Conservation (phyloP, 2,329 filamentous ascomycete genomes). For the Parastagonospora nodorum region DNA sequence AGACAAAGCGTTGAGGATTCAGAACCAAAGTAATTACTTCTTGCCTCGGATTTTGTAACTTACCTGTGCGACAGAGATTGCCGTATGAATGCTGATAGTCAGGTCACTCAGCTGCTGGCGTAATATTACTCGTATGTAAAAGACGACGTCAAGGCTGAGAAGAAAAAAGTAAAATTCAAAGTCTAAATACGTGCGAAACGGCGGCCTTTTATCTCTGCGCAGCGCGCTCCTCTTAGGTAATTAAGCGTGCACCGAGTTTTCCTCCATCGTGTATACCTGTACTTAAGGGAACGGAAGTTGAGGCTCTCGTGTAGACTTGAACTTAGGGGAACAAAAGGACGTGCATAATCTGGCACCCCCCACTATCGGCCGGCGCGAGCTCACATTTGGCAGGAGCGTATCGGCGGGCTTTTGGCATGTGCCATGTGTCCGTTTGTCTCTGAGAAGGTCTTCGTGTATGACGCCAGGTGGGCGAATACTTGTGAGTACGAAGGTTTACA, state of each 20-base stretch:
- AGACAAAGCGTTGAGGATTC: neutral
- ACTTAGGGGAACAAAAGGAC: constrained; percentile 39
- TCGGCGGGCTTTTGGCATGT: neutral
- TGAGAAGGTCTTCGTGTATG: neutral
- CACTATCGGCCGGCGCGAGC: constrained; percentile 33
- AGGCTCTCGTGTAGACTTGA: constrained; percentile 27
- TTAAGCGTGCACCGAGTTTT: constrained; percentile 29
- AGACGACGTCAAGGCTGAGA: neutral
- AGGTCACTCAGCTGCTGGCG: too few relatives aligned
- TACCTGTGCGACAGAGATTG: too few relatives aligned
- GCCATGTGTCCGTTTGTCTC: neutral
- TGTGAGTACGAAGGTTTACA: neutral
- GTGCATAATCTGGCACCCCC: constrained; percentile 32
- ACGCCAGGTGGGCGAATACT: neutral
- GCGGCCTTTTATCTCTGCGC: constrained; percentile 35
- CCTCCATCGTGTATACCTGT: constrained; percentile 35
- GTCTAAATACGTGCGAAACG: constrained; percentile 11
- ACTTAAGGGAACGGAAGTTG: constrained; percentile 38
- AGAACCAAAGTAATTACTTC: too few relatives aligned
- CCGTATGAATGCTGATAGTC: too few relatives aligned
- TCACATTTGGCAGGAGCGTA: constrained; percentile 24
- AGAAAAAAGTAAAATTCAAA: neutral
- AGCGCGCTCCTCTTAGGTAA: constrained; percentile 43
- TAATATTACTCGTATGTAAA: too few relatives aligned
- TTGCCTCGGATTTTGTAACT: too few relatives aligned